These are phyloP conservation scores for Xylaria polymorpha DNA, from an alignment of 2,329 filamentous ascomycete genomes.

Conservation along the genomic window DNA sequence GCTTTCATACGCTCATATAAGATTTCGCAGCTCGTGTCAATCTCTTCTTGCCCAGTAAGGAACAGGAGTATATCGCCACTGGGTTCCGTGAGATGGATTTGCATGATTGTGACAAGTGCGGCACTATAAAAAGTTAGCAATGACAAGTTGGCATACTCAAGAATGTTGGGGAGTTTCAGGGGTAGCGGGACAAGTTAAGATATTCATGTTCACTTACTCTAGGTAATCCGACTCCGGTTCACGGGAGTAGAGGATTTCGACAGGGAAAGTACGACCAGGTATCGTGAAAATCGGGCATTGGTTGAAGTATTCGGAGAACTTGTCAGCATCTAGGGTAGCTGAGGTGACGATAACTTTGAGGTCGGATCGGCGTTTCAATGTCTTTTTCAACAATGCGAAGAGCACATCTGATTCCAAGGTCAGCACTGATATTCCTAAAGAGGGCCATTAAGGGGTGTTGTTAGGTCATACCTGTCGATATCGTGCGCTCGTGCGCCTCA, in stretches of 20 bases:
- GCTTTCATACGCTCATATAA: constrained; percentile 96
- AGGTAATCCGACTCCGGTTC: constrained; percentile 97
- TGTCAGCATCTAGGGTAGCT: constrained; percentile 95
- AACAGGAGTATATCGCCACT: constrained; percentile 96
- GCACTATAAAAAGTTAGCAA: constrained; percentile 55
- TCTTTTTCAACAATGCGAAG: constrained; percentile 94
- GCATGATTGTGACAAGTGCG: constrained; percentile 96
- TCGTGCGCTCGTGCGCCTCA: constrained; percentile 96
- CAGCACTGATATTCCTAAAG: constrained; percentile 3
- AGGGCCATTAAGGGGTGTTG: neutral
- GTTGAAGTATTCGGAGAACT: constrained; percentile 97
- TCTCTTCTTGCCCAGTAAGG: constrained; percentile 96
- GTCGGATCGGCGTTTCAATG: constrained; percentile 84
- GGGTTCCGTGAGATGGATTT: constrained; percentile 94
- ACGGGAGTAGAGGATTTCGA: constrained; percentile 93
- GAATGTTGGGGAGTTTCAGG: neutral
- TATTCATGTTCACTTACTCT: constrained; percentile 59
- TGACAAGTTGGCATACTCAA: neutral
- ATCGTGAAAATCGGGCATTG: constrained; percentile 97
- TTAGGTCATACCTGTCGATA: constrained; percentile 69
- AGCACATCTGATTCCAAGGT: constrained; percentile 73
- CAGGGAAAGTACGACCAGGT: constrained; percentile 92
- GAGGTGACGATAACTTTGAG: constrained; percentile 97
- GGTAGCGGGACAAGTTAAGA: neutral
- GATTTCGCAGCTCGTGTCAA: constrained; percentile 94